These are phyloP conservation scores for Nakataea oryzae DNA, from an alignment of 2,329 filamentous ascomycete species.

Conservation along the genomic window DNA sequence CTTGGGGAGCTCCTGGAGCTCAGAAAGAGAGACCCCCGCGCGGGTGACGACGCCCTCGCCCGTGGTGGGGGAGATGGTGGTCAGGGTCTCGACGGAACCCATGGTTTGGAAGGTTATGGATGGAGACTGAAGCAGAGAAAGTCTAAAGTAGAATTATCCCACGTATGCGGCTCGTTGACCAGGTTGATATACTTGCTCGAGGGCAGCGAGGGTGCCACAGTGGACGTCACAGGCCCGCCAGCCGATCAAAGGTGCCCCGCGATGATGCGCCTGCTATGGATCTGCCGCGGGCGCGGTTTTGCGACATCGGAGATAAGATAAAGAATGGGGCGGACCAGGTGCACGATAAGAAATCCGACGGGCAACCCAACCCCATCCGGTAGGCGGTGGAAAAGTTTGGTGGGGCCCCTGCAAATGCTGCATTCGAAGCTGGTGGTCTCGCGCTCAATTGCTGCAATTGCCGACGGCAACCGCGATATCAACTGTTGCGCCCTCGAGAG, in stretches of 20 bases:
- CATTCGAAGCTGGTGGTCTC: neutral
- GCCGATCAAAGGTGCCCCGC: neutral
- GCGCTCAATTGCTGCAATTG: neutral
- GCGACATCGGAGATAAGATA: neutral
- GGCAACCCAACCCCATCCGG: neutral
- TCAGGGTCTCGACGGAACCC: conserved; percentile 50
- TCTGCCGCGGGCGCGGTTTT: neutral
- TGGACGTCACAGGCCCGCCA: neutral
- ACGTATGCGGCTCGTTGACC: neutral
- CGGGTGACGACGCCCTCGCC: conserved; percentile 76
- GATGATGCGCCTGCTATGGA: neutral
- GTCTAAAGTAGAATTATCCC: neutral
- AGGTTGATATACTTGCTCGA: neutral
- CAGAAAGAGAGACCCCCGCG: conserved; percentile 58
- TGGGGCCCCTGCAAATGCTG: neutral
- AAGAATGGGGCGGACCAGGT: no score
- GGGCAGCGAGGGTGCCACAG: neutral
- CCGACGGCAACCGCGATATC: neutral
- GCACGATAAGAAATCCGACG: neutral
- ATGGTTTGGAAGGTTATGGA: conserved; percentile 25
- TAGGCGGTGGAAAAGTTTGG: neutral
- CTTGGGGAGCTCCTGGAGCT: conserved; percentile 62
- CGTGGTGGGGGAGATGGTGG: conserved; percentile 82
- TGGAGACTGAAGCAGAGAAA: neutral
- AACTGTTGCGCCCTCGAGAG: neutral